These are phyloP conservation scores for Globisporangium cystogenes DNA, from an alignment of 352 stramenopile species.

Conservation along the genomic window DNA sequence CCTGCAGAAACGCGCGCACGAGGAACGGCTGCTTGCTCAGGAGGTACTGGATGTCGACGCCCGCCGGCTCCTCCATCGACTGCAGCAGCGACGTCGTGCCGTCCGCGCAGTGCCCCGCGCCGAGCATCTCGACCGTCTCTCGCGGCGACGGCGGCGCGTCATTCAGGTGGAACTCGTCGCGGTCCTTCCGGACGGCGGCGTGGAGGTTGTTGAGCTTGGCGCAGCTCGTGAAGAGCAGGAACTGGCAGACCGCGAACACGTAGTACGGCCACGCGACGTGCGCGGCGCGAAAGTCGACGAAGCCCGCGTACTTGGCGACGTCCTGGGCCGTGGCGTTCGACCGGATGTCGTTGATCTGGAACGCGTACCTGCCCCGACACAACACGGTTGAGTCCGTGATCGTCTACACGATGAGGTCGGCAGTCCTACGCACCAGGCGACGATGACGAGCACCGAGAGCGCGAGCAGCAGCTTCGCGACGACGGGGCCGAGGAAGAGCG, in stretches of 20 bases:
- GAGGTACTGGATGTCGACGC: conserved; percentile 38
- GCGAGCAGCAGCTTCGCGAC: conserved; percentile 37
- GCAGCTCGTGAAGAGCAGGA: conserved; percentile 54
- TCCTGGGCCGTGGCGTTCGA: conserved; percentile 23
- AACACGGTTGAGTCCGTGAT: no score
- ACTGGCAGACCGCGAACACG: conserved; percentile 48
- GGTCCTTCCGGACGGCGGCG: conserved; percentile 11
- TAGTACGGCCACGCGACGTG: conserved; percentile 59
- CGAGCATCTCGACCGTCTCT: conserved; percentile 10
- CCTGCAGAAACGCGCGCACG: conserved; percentile 56
- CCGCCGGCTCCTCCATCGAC: conserved; percentile 13
- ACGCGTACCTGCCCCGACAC: conserved; percentile 33
- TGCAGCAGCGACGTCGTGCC: conserved; percentile 11
- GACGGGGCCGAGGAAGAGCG: conserved; percentile 38
- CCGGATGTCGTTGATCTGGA: conserved; percentile 37
- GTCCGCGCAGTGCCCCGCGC: neutral
- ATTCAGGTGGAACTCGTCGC: conserved; percentile 7
- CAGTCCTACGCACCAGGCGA: conserved; percentile 42
- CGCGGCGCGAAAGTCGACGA: conserved; percentile 40
- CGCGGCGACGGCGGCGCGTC: conserved; percentile 1
- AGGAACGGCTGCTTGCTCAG: conserved; percentile 60
- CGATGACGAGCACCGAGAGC: conserved; percentile 40
- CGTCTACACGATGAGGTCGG: no score
- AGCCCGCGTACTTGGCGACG: conserved; percentile 51
- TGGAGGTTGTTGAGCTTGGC: conserved; percentile 74